Evolutionary conservation across 257 asterid genomes (phyloP), one percentile per base, ranked within the genome.

Genomic region (Schizonepeta tenuifolia): DNA sequence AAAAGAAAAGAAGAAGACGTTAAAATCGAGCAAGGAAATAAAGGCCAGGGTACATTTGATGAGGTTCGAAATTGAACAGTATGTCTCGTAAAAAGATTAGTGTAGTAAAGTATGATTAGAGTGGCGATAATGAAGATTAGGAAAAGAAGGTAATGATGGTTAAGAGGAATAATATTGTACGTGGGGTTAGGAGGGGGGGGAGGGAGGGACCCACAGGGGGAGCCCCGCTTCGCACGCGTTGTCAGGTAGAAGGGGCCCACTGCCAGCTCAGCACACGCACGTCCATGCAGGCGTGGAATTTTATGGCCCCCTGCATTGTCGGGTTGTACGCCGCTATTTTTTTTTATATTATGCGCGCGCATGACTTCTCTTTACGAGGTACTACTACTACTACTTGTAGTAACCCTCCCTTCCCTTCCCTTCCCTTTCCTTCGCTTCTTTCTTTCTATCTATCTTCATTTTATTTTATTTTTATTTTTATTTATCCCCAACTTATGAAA

Each of bases 231-330:
- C 31, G 93, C 90, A 87, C 88, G 93, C 90, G 87, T 84, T 64
- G 85, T 87, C 86, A 86, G 87, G 73, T 10, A 17, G 5, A 11
- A 2, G 79, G 88, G 82, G 44, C 82, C 85, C 88, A 81, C 77
- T 13, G 47, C 55, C 67, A 73, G 47, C 59, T 54, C 41, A 62
- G 56, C 72, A 76, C 75, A 69, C 76, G 74, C 82, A 75, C 70
- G 74, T 76, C 82, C 84, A 79, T 74, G 83, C 87, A 82, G 79
- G 88, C 88, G 85, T 86, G 91, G 91, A 86, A 83, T 83, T 86
- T 78, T 55, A 83, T 86, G 87, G 80, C 78, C 79, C 73, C 79
- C 70, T 71, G 69, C 84, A 14, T 44, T 66, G 59, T 74, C 50
- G 75, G 67, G n/a, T 69, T 74, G 36, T 74, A 75, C 84, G 79